phyloP scores from a whole-genome alignment of 202 grass and related monocot species.

The Zizania palustris region DNA sequence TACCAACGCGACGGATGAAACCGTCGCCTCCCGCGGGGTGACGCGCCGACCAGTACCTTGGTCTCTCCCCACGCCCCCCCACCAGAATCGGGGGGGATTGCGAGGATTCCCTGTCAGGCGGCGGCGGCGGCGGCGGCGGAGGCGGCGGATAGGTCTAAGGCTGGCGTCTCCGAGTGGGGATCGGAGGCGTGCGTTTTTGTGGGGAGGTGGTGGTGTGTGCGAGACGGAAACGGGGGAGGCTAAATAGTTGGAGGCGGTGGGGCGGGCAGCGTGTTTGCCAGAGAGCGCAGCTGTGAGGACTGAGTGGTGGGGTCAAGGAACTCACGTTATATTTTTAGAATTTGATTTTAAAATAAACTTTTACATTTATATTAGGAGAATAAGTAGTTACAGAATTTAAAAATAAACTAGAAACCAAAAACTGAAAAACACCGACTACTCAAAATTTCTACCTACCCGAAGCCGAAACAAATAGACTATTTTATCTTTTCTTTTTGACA shows the following conservation, averaged over 20 bases:
- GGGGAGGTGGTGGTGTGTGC: neutral
- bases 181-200: constrained; percentile 33
- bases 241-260: constrained; percentile 12
- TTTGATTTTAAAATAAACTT: too few relatives aligned
- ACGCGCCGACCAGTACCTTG: constrained; percentile 20
- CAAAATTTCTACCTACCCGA: too few relatives aligned
- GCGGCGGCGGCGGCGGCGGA: neutral
- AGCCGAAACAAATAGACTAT: too few relatives aligned
- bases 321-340: too few relatives aligned
- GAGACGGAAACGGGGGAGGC: neutral
- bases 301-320: neutral
- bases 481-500: too few relatives aligned
- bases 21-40: neutral
- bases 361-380: too few relatives aligned
- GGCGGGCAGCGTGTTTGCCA: neutral
- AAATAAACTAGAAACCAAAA: too few relatives aligned
- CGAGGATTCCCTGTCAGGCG: constrained; percentile 11
- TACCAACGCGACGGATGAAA: neutral
- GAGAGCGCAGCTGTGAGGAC: neutral
- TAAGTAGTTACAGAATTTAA: too few relatives aligned
- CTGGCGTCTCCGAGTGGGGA: constrained; percentile 30
- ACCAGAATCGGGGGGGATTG: constrained; percentile 14
- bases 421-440: too few relatives aligned
- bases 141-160: constrained; percentile 35
- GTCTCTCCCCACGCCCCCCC: constrained; percentile 3